A percentile compares a stretch with the other conserved stretches of the same genome.
Conservation (phyloP, 1,139 yeast species). For the Kurtzmaniella quercitrusa region DNA sequence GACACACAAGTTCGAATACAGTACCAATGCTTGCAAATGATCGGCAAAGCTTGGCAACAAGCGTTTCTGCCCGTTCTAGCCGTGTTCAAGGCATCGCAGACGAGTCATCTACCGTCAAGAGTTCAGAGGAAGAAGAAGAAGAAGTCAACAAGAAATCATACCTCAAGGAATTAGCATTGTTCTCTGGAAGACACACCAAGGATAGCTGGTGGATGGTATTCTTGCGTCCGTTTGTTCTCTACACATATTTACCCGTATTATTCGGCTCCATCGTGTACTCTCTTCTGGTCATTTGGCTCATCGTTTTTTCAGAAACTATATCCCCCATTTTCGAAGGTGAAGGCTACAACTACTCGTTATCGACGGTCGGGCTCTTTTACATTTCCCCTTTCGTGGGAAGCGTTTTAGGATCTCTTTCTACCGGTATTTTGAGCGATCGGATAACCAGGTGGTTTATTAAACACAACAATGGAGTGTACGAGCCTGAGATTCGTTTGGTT, state of each 20-base stretch:
- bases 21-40: constrained; percentile 6
- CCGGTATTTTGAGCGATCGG: constrained; percentile 49
- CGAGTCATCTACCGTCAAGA: neutral
- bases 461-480: constrained; percentile 51
- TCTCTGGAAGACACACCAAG: constrained; percentile 42
- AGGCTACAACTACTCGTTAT: constrained; percentile 45
- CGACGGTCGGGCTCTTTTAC: constrained; percentile 54
- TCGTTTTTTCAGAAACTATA: constrained; percentile 56
- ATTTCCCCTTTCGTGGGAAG: constrained; percentile 59
- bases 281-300: constrained; percentile 60
- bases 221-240: constrained; percentile 51
- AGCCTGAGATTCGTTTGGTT: constrained; percentile 57
- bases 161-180: constrained; percentile 19
- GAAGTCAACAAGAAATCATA: constrained; percentile 14
- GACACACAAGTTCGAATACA: constrained; percentile 15
- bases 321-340: constrained; percentile 42
- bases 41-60: neutral
- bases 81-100: neutral
- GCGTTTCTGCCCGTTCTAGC: constrained; percentile 1
- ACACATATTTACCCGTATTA: constrained; percentile 49
- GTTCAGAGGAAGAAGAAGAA: constrained; percentile 7
- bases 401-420: constrained; percentile 49
- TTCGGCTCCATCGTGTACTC: constrained; percentile 52
- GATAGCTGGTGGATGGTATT: constrained; percentile 59
- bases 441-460: constrained; percentile 33